Conservation (phyloP, 257 asterid species). For the Cordia subcordata region DNA sequence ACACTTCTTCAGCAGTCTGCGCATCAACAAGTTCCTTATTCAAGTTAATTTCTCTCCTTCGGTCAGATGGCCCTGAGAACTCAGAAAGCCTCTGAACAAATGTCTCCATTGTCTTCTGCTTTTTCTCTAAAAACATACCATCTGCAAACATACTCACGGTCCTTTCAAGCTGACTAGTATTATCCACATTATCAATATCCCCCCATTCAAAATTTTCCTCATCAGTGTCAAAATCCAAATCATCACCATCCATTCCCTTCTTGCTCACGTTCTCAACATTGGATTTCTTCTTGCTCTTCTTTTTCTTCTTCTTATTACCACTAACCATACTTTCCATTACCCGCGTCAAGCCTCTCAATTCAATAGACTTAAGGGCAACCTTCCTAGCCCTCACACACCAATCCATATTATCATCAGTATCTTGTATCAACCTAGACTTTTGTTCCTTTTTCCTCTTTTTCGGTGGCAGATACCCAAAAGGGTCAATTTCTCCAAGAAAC, state of each 20-base stretch:
- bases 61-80: slow-evolving; percentile 84
- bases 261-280: slow-evolving; percentile 23
- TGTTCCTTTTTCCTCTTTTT: slow-evolving; percentile 41
- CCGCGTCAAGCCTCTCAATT: slow-evolving; percentile 66
- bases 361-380: slow-evolving; percentile 82
- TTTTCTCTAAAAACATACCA: slow-evolving; percentile 74
- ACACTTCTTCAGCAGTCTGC: slow-evolving; percentile 78
- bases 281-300: slow-evolving; percentile 39
- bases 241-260: slow-evolving; percentile 29
- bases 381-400: slow-evolving; percentile 97
- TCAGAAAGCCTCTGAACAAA: slow-evolving; percentile 81
- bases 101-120: slow-evolving; percentile 56
- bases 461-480: slow-evolving; percentile 25
- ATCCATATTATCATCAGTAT: slow-evolving; percentile 46
- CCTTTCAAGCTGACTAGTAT: slow-evolving; percentile 33
- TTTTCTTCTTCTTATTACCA: slow-evolving; percentile 43
- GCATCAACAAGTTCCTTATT: slow-evolving; percentile 77
- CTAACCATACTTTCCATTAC: slow-evolving; percentile 50
- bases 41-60: slow-evolving; percentile 70
- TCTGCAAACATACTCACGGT: slow-evolving; percentile 55
- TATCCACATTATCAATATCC: slow-evolving; percentile 17
- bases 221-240: slow-evolving; percentile 33
- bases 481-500: slow-evolving; percentile 56
- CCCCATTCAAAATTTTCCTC: slow-evolving; percentile 33
- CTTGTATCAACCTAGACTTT: slow-evolving; percentile 46